These are phyloP conservation scores for Sporisorium scitamineum DNA, from an alignment of 1,284 basidiomycete species.

Conservation along the genomic window DNA sequence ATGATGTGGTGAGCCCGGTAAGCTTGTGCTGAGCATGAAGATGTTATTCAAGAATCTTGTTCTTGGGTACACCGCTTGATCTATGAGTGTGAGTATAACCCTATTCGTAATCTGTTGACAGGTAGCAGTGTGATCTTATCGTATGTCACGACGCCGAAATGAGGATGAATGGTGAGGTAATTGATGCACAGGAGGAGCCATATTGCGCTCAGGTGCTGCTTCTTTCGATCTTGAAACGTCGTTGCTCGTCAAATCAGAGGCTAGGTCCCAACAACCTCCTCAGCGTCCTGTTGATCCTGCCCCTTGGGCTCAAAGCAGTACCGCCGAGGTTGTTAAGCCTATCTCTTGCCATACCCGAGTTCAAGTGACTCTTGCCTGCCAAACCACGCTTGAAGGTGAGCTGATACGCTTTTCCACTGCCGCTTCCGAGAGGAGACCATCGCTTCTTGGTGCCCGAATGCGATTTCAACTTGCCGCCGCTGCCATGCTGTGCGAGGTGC, in stretches of 20 bases:
- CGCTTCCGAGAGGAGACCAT: slow-evolving; percentile 52
- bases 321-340: slow-evolving; percentile 55
- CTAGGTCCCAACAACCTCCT: slow-evolving; percentile 59
- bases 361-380: slow-evolving; percentile 60
- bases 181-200: no score
- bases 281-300: slow-evolving; percentile 51
- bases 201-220: neutral
- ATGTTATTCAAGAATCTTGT: neutral
- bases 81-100: neutral
- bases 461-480: slow-evolving; percentile 54
- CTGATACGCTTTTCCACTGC: slow-evolving; percentile 50
- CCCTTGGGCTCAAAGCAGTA: slow-evolving; percentile 45
- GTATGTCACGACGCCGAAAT: neutral
- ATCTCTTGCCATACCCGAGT: slow-evolving; percentile 59
- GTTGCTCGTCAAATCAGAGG: slow-evolving; percentile 16
- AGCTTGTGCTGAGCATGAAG: neutral
- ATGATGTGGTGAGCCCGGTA: neutral
- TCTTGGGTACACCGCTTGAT: neutral
- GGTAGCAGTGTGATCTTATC: neutral
- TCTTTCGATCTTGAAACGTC: neutral
- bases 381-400: slow-evolving; percentile 52
- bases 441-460: slow-evolving; percentile 62
- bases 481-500: slow-evolving; percentile 50
- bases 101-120: neutral
- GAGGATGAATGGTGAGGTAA: neutral